These are phyloP conservation scores for Globisporangium iwayamae DNA, from an alignment of 352 stramenopile species.

Conservation along the genomic window DNA sequence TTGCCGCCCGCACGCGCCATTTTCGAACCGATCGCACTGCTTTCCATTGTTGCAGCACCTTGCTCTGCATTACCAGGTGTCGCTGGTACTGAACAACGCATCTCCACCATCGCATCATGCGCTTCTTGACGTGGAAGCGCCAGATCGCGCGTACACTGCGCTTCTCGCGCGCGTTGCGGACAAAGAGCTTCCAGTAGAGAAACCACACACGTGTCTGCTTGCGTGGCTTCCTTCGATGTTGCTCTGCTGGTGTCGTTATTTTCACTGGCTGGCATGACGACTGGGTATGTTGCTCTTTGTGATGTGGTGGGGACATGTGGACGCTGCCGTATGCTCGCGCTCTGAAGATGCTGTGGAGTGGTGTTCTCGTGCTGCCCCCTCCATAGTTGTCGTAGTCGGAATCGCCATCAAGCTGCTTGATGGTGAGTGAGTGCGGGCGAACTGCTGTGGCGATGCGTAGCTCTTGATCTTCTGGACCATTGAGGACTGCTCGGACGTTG, in stretches of 20 bases:
- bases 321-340: neutral
- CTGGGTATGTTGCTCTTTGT: neutral
- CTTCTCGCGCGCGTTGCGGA: constrained; percentile 17
- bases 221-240: neutral
- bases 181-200: constrained; percentile 27
- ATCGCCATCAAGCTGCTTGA: neutral
- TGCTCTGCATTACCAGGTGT: constrained; percentile 8
- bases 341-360: neutral
- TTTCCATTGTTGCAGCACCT: constrained; percentile 11
- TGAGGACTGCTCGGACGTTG: neutral
- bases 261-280: neutral
- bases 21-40: neutral
- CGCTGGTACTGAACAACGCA: constrained; percentile 9
- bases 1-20: constrained; percentile 9
- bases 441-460: neutral
- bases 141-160: constrained; percentile 12
- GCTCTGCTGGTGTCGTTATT: neutral
- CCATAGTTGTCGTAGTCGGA: neutral
- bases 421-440: neutral
- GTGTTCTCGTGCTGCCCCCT: too few relatives aligned
- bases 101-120: constrained; percentile 16
- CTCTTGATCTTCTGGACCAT: neutral
- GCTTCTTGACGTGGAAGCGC: constrained; percentile 23
- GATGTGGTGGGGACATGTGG: neutral
- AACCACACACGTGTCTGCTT: constrained; percentile 21